Conservation (phyloP, 2,329 filamentous ascomycete species). For the Sporothrix globosa region DNA sequence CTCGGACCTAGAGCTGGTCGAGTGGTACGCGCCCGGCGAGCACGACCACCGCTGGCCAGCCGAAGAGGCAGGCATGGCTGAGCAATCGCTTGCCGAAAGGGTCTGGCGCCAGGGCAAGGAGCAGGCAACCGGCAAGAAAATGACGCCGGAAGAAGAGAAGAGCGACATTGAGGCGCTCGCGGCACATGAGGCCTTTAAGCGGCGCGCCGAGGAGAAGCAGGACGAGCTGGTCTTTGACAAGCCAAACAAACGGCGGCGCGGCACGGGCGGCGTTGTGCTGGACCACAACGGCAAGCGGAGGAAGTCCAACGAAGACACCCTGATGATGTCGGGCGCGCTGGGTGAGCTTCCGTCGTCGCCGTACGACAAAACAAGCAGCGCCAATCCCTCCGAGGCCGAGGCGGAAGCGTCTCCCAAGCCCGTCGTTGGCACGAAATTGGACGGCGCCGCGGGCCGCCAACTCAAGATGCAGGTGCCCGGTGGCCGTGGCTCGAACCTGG, state of each 20-base stretch:
- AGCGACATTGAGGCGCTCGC: constrained; percentile 59
- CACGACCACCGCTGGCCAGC: constrained; percentile 80
- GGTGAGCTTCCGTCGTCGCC: constrained; percentile 54
- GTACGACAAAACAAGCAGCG: constrained; percentile 31
- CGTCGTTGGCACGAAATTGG: neutral
- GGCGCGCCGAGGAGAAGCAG: constrained; percentile 60
- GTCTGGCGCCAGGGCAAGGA: constrained; percentile 65
- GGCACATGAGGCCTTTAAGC: constrained; percentile 61
- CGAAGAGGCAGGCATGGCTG: constrained; percentile 73
- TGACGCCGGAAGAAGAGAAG: constrained; percentile 58
- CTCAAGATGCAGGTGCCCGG: constrained; percentile 39
- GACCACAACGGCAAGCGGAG: constrained; percentile 38
- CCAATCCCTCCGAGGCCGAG: neutral
- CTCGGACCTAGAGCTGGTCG: constrained; percentile 73
- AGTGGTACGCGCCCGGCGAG: constrained; percentile 81
- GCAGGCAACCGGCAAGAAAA: constrained; percentile 53
- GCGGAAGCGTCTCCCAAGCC: neutral
- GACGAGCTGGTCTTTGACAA: constrained; percentile 60
- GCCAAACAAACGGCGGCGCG: constrained; percentile 47
- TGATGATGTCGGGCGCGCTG: constrained; percentile 62
- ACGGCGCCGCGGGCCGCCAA: constrained; percentile 2
- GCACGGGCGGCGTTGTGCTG: constrained; percentile 24
- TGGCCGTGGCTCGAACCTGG: constrained; percentile 57
- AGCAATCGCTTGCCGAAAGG: constrained; percentile 76
- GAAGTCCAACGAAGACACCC: constrained; percentile 38